Evolutionary conservation across 768 basidiomycete genomes (phyloP), one percentile per base, ranked within the genome.

Genomic region (Podaxis sp.): DNA sequence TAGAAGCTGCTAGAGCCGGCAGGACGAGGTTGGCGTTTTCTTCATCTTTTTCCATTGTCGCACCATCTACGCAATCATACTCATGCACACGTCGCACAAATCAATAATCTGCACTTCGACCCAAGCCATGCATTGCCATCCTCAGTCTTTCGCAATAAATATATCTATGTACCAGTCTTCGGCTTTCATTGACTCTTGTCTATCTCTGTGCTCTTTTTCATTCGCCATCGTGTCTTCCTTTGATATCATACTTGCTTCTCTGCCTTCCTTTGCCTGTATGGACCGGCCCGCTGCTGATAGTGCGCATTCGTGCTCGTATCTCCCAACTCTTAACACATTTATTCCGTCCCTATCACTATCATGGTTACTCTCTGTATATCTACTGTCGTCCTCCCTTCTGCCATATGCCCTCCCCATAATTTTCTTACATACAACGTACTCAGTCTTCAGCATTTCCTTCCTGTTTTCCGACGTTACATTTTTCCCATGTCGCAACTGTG

Each of bases 1-100:
- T 82, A 82, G 82, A 83, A 74, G 79, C 80, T 71, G 72, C 79
- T 67, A 76, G 78, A 72, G 80, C 77, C 68, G 73, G 77, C 66
- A 80, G 74, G 78, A 66, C 63, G 65, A 61, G 57, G 56, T 53
- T 39, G 55, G 58, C 59, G 52, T 30, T 67, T 49, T 57, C 67
- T 61, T 59, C 64, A 66, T 68, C 63, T 64, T 60, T 63, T 59
- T 63, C 61, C 65, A 68, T 68, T 63, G 64, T 68, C 67, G 63
- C 64, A 66, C 64, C 70, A 67, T 65, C 61, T 63, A 67, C 15
- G 42, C 63, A 65, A 62, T 61, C 68, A 61, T 52, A 36, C 65
- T 19, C 15, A 46, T 42, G 64, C 63, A 68, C 59, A 64, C 5
- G 40, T 40, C 63, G 38, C 55, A 48, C 42, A 46, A 65, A 67